phyloP scores from a whole-genome alignment of 2,329 filamentous ascomycete species.

The Hypoxylon sp. region DNA sequence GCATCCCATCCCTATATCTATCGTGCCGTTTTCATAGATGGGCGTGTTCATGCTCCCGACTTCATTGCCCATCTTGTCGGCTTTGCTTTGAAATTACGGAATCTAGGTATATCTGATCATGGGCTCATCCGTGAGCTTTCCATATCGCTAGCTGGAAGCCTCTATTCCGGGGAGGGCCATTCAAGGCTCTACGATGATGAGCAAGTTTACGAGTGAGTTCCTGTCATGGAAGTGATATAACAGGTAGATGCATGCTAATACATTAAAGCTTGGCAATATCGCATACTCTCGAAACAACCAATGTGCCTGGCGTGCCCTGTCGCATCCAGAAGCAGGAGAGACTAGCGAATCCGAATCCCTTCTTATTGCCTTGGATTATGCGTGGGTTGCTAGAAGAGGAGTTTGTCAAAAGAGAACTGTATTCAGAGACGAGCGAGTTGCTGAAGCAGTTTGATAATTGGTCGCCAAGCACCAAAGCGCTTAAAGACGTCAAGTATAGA shows the following conservation, averaged over 20 bases:
- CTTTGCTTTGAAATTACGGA: conserved; percentile 93
- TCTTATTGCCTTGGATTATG: conserved; percentile 95
- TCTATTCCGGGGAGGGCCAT: conserved; percentile 94
- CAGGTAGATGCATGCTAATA: conserved; percentile 26
- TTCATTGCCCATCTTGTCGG: conserved; percentile 95
- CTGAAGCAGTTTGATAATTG: conserved; percentile 93
- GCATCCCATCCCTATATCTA: conserved; percentile 93
- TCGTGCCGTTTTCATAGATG: conserved; percentile 95
- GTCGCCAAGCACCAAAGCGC: conserved; percentile 89
- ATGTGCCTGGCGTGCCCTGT: conserved; percentile 64
- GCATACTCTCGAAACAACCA: conserved; percentile 80
- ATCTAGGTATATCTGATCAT: conserved; percentile 92
- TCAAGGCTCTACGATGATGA: conserved; percentile 93
- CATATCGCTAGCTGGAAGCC: conserved; percentile 86
- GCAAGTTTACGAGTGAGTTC: conserved; percentile 81
- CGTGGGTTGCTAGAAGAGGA: conserved; percentile 93
- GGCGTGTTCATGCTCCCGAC: conserved; percentile 90
- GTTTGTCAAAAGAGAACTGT: conserved; percentile 85
- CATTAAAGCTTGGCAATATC: conserved; percentile 73
- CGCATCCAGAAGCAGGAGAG: conserved; percentile 67
- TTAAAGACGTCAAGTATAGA: conserved; percentile 96
- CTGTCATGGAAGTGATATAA: conserved; percentile 22
- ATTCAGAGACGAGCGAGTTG: conserved; percentile 81
- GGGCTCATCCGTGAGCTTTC: conserved; percentile 93
- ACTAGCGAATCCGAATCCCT: conserved; percentile 79